A percentile compares a stretch with the other conserved stretches of the same genome.
These are phyloP conservation scores for Candida schatavii DNA, from an alignment of 805 yeast genomes.

Conservation along the genomic window DNA sequence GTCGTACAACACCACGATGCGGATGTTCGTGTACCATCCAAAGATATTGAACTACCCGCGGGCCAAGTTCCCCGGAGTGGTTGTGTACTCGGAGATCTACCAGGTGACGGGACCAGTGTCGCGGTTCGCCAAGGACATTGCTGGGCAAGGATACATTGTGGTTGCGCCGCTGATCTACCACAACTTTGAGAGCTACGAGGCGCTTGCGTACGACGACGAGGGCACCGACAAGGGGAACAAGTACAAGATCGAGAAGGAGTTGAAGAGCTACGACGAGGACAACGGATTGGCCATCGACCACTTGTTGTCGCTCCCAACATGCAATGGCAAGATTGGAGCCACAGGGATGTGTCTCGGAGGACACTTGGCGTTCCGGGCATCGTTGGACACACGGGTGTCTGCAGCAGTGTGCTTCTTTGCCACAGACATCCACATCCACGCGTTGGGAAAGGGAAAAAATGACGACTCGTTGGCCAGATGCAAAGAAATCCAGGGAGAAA, in stretches of 20 bases:
- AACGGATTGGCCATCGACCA: slow-evolving; percentile 62
- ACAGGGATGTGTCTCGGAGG: slow-evolving; percentile 91
- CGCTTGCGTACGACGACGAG: slow-evolving; percentile 64
- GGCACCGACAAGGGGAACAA: slow-evolving; percentile 76
- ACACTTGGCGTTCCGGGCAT: slow-evolving; percentile 70
- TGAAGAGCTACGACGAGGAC: slow-evolving; percentile 76
- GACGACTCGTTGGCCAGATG: slow-evolving; percentile 65
- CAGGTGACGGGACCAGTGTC: slow-evolving; percentile 83
- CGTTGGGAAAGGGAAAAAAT: slow-evolving; percentile 59
- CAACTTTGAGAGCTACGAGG: slow-evolving; percentile 61
- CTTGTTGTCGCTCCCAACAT: slow-evolving; percentile 53
- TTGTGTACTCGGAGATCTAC: slow-evolving; percentile 77
- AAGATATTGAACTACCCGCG: slow-evolving; percentile 68
- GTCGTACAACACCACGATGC: slow-evolving; percentile 62
- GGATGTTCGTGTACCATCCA: slow-evolving; percentile 67
- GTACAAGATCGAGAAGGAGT: slow-evolving; percentile 63
- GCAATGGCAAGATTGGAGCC: slow-evolving; percentile 72
- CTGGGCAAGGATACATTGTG: slow-evolving; percentile 75
- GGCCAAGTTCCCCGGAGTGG: slow-evolving; percentile 78
- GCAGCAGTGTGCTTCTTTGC: slow-evolving; percentile 78
- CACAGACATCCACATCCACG: slow-evolving; percentile 71
- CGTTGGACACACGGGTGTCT: slow-evolving; percentile 58
- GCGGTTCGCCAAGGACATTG: slow-evolving; percentile 73
- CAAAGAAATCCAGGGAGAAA: slow-evolving; percentile 55
- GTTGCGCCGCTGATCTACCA: slow-evolving; percentile 82